phyloP scores from a whole-genome alignment of 495 filamentous ascomycete species.

The Chlorociboria aeruginascens region DNA sequence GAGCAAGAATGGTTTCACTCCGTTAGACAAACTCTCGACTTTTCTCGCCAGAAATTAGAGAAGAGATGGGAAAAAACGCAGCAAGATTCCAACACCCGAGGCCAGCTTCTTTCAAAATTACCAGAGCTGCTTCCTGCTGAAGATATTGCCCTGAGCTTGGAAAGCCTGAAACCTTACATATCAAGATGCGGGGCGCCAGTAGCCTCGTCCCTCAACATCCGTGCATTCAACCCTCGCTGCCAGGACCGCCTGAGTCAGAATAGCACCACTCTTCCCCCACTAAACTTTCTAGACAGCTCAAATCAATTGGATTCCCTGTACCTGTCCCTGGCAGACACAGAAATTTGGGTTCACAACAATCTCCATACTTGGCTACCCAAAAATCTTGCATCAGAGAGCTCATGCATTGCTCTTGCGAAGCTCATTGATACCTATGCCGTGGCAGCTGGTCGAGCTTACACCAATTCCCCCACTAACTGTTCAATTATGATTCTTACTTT shows the following conservation, averaged over 20 bases:
- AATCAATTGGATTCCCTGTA: background rate
- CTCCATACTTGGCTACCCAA: slow-evolving; percentile 12
- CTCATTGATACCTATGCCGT: slow-evolving; percentile 22
- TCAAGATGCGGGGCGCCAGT: background rate
- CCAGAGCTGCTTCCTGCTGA: too few relatives aligned
- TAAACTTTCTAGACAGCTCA: too few relatives aligned
- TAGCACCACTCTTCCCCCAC: background rate
- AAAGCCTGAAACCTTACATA: slow-evolving; percentile 1
- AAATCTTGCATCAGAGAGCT: slow-evolving; percentile 16
- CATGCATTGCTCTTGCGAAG: background rate
- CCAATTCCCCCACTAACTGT: slow-evolving; percentile 32
- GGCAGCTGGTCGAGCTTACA: slow-evolving; percentile 24
- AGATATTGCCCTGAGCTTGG: too few relatives aligned
- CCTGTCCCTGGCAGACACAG: slow-evolving; percentile 10
- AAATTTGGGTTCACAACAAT: slow-evolving; percentile 24
- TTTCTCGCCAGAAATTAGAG: background rate
- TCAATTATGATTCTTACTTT: slow-evolving; percentile 50
- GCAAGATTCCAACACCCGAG: background rate
- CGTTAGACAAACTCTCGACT: slow-evolving; percentile 7
- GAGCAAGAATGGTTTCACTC: slow-evolving; percentile 7
- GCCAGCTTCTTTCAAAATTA: too few relatives aligned
- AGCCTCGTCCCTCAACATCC: too few relatives aligned
- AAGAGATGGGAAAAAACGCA: slow-evolving; percentile 2
- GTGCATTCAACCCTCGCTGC: background rate
- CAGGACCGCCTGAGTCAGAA: background rate